These are phyloP conservation scores for Atalantia buxifolia DNA, from an alignment of 345 rosid species.

Conservation along the genomic window DNA sequence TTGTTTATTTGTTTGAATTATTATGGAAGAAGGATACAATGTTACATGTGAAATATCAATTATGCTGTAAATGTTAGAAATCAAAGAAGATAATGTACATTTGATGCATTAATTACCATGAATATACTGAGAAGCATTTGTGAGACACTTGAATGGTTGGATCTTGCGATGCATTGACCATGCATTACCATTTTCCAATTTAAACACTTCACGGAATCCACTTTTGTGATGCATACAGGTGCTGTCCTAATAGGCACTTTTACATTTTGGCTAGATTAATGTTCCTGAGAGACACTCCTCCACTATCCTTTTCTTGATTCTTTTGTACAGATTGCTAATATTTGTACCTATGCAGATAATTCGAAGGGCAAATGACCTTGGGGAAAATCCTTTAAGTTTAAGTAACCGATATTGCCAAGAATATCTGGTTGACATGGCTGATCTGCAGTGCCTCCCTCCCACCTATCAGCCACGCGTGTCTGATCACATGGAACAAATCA, in stretches of 20 bases:
- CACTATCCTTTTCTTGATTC: background rate
- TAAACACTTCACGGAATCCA: background rate
- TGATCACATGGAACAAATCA: conserved; percentile 71
- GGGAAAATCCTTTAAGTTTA: conserved; percentile 53
- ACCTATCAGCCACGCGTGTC: conserved; percentile 81
- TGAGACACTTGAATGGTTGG: background rate
- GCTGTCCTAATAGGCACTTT: background rate
- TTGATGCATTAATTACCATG: background rate
- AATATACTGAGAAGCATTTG: background rate
- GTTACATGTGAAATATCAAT: background rate
- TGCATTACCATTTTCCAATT: background rate
- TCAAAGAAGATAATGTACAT: background rate
- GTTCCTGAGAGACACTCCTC: too few species aligned
- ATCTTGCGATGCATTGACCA: background rate
- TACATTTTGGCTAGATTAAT: background rate
- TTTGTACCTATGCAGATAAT: conserved; percentile 52
- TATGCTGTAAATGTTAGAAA: background rate
- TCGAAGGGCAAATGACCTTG: conserved; percentile 58
- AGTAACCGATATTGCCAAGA: conserved; percentile 72
- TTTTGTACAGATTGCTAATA: background rate
- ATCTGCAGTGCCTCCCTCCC: conserved; percentile 78
- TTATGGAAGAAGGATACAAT: background rate
- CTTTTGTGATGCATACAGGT: background rate
- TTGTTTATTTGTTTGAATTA: background rate
- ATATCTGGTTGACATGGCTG: conserved; percentile 66